Conservation (phyloP, 2,329 filamentous ascomycete species). For the Cephalotrichum gorgonifer region DNA sequence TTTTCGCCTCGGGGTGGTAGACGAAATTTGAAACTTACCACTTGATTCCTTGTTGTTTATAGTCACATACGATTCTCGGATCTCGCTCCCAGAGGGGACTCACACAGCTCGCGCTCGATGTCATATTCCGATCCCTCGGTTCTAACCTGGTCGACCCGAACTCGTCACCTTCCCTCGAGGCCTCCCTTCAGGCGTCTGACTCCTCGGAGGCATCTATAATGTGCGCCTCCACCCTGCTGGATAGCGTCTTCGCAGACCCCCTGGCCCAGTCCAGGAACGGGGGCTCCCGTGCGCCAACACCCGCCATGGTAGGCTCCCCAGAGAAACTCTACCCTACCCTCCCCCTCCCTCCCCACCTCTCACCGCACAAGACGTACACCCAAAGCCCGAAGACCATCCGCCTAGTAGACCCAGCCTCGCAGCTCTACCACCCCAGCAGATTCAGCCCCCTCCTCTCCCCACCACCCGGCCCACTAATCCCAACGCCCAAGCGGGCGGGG, state of each 20-base stretch:
- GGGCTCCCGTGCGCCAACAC: slow-evolving; percentile 57
- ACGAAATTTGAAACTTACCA: background rate
- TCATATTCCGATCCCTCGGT: slow-evolving; percentile 75
- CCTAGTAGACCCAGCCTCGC: slow-evolving; percentile 21
- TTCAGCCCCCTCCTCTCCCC: background rate
- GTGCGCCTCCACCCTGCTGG: slow-evolving; percentile 66
- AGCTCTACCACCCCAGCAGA: background rate
- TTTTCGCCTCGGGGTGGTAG: no score
- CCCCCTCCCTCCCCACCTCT: slow-evolving; percentile 8
- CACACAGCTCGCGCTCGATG: slow-evolving; percentile 83
- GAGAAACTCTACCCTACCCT: slow-evolving; percentile 11
- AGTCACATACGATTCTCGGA: slow-evolving; percentile 95
- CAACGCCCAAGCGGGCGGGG: slow-evolving; percentile 22
- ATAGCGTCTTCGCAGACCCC: slow-evolving; percentile 62
- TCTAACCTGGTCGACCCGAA: slow-evolving; percentile 56
- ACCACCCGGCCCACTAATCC: background rate
- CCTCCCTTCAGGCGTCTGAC: slow-evolving; percentile 68
- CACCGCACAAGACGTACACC: slow-evolving; percentile 14
- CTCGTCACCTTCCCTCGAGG: slow-evolving; percentile 50
- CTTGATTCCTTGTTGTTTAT: no score
- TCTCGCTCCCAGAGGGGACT: slow-evolving; percentile 78
- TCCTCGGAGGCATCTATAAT: slow-evolving; percentile 70
- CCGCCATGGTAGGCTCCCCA: slow-evolving; percentile 51
- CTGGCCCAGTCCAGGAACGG: slow-evolving; percentile 36
- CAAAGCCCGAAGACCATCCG: slow-evolving; percentile 33